Base-by-base conservation (phyloP, 148 eudicot species). In the Dianthus caryophyllus region DNA sequence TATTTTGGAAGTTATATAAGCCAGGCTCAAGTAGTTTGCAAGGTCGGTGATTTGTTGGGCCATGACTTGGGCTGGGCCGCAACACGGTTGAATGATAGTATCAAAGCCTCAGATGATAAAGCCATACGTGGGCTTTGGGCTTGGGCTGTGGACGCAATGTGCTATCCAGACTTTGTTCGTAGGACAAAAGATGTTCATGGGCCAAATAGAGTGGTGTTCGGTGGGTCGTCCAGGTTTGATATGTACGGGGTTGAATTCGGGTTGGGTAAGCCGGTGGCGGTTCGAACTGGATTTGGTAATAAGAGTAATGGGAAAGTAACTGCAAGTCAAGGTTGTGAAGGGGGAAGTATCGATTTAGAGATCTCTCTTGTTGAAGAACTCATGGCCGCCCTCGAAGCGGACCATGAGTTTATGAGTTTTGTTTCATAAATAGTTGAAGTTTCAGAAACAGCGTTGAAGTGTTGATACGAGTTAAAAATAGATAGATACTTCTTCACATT, bases 261-360 rank as follows among this genome's bases (percentile, higher is more conserved):
- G 58, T 6, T 53, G 2, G 58, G 58, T 3, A 53, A 25, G 13
- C 30, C 58, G 30, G 58, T 53, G 2, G 58, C 58, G 5, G 30
- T 4, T 53, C 22, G 88, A 5, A 83, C 86, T 11, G 96, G 97
- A 0, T 68, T 36, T 60, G 87, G 82, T 1, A 88, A 91, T 25
- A 91, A 91, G 64, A 81, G 79, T 22, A 90, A 91, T 53, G 96
- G 97, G 0, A 91, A 88, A 77, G 81, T 88, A n/a, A n/a, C n/a
- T 33, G 38, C 38, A 7, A 33, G 38, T 33, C 38, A 33, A 33
- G 38, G 38, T 33, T 2, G 38, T 33, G 38, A 33, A 33, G 38
- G 38, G 38, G 7, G 38, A 2, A 33, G 38, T 33, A 7, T 33
- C 7, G 38, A 33, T 33, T 33, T 33, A 33, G 38, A 33, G 7